Base-by-base conservation (phyloP, 192 early-diverging fungal species). In the Spizellomyces sp. region DNA sequence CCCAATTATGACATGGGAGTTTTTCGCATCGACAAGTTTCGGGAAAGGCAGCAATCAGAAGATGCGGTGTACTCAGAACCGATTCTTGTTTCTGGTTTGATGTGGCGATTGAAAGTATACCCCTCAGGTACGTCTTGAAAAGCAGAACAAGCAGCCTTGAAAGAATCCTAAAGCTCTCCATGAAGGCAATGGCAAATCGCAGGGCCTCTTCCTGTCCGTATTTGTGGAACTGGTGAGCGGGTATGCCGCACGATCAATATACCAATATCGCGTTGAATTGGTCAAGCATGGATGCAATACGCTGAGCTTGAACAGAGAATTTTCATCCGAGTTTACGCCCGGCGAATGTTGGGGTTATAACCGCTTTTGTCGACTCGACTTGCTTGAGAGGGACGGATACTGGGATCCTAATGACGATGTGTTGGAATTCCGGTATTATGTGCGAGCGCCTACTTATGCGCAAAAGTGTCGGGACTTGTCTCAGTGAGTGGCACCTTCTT, bases 291-390 rank as follows among this genome's bases (percentile, higher is more conserved):
- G 6, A 19, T 60, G 5, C 14, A n/a, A 12, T 22, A 45, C 9
- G 14, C 8, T 36, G 8, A 69, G 63, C 60, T 63, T 75, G 9
- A 14, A 55, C 17, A 58, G 78, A 3, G 75, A 80, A 42, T 76
- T 69, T 46, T 36, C 27, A 10, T 76, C 78, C 21, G 62, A 46
- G 19, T 78, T 73, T 55, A 14, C 43, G 8, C 36, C 21, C 0
- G 80, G 80, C 41, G 76, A 77, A 36, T 67, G 66, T 19, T 70
- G 70, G 66, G 80, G 80, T 9, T 81, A 75, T 55, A 71, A 70
- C 15, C 62, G 63, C 21, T 81, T 78, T 55, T 75, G 57, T 48
- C 69, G 60, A 2, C 41, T 81, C 8, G 74, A 81, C 6, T 10
- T 36, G 56, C 47, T 75, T 9, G 50, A 56, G 27, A 22, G 46